phyloP scores from a whole-genome alignment of 2,329 filamentous ascomycete genomes.

The Cladosporium sp. region DNA sequence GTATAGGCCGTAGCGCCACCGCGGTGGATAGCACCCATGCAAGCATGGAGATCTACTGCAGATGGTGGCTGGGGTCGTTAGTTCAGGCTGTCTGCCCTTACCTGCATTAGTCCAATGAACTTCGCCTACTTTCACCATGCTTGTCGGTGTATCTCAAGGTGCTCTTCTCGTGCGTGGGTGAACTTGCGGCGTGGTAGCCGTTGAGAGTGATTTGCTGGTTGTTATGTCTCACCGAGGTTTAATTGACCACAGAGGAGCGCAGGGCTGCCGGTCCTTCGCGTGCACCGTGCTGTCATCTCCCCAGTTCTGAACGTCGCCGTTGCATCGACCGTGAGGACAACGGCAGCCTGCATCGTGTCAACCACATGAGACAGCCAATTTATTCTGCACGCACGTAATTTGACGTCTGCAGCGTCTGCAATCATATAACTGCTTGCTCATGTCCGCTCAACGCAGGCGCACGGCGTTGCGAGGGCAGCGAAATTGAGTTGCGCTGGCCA shows the following conservation, averaged over 20 bases:
- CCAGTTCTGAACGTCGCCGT: not conserved
- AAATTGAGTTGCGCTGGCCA: constrained; percentile 3
- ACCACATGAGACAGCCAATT: constrained; percentile 4
- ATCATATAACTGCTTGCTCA: constrained; percentile 8
- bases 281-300: not conserved
- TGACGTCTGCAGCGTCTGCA: constrained; percentile 3
- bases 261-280: not conserved
- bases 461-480: constrained; percentile 9
- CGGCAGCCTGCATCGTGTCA: constrained; percentile 5
- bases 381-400: constrained; percentile 4
- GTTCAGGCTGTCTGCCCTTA: not conserved
- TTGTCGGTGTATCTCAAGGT: too few species aligned
- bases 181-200: not conserved
- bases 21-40: constrained; percentile 1
- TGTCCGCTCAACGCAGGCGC: not conserved
- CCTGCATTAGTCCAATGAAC: not conserved
- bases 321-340: constrained; percentile 9
- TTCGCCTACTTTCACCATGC: not conserved
- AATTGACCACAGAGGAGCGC: constrained; percentile 3
- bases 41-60: constrained; percentile 5
- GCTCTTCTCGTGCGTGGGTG: not conserved
- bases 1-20: not conserved
- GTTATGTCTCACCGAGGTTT: not conserved
- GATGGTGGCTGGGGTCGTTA: constrained; percentile 9
- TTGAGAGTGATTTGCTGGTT: constrained; percentile 2